A percentile compares a stretch with the other conserved stretches of the same genome.
phyloP scores from a whole-genome alignment of 495 filamentous ascomycete genomes.

The Neurospora sublineolata region DNA sequence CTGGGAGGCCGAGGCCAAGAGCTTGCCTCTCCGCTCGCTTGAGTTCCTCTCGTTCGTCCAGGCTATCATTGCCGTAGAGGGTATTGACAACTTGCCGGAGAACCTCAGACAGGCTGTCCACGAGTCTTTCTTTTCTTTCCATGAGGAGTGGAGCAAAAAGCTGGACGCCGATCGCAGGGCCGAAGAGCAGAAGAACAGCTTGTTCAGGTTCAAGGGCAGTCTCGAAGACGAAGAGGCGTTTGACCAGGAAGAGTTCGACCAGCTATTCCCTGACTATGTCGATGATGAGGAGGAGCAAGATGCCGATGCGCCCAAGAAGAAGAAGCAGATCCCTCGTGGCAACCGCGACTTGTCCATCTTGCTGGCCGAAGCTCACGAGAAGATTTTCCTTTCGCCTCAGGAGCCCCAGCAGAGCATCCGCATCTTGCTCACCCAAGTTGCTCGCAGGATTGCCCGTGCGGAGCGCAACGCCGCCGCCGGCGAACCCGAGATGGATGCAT shows the following conservation, averaged over 20 bases:
- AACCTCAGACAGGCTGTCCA: constrained; percentile 26
- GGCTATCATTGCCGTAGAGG: constrained; percentile 31
- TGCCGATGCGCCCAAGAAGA: constrained; percentile 8
- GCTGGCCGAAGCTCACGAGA: constrained; percentile 33
- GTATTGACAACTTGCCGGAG: constrained; percentile 24
- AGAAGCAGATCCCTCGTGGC: constrained; percentile 11
- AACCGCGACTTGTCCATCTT: constrained; percentile 35
- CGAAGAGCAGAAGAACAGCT: constrained; percentile 54
- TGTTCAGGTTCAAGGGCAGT: constrained; percentile 72
- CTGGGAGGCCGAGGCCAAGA: constrained; percentile 7
- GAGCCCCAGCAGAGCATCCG: constrained; percentile 26
- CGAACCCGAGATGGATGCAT: constrained; percentile 29
- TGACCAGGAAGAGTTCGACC: constrained; percentile 63
- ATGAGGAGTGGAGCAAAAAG: constrained; percentile 64
- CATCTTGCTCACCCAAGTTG: constrained; percentile 27
- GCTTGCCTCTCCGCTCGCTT: constrained; percentile 29
- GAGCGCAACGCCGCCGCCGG: constrained; percentile 12
- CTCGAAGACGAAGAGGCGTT: constrained; percentile 61
- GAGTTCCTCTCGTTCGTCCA: constrained; percentile 35
- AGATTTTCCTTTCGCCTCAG: constrained; percentile 34
- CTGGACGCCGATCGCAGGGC: constrained; percentile 62
- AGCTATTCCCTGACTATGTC: constrained; percentile 68
- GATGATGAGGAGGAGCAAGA: constrained; percentile 16
- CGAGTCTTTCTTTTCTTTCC: constrained; percentile 55
- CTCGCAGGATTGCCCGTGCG: constrained; percentile 19